phyloP scores from a whole-genome alignment of 192 early-diverging fungal species.

The Dissophora globulifera region DNA sequence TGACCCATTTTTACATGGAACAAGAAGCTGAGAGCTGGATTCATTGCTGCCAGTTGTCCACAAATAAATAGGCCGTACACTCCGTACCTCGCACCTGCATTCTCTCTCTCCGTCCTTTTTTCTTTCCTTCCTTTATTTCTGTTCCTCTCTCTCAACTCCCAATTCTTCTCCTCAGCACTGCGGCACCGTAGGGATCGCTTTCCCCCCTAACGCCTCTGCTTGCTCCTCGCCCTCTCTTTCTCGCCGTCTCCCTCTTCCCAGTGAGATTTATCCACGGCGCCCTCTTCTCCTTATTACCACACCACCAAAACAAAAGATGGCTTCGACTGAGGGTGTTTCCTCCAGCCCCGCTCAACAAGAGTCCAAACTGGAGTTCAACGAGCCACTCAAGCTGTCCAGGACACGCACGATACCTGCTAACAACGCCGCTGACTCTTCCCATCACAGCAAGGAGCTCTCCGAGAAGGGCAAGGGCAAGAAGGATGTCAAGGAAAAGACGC shows the following conservation, averaged over 20 bases:
- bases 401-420: conserved; percentile 13
- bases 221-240: not conserved
- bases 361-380: conserved; percentile 40
- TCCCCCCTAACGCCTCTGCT: not conserved
- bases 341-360: not conserved
- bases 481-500: conserved; percentile 40
- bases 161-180: not conserved
- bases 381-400: conserved; percentile 45
- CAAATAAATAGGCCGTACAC: not conserved
- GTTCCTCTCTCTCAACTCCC: not conserved
- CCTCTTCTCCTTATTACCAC: not conserved
- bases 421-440: no score
- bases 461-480: conserved; percentile 20
- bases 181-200: not conserved
- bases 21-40: no score
- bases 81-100: not conserved
- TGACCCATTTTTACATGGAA: no score
- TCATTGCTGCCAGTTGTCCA: not conserved
- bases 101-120: not conserved
- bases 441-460: not conserved
- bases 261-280: no score
- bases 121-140: not conserved
- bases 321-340: not conserved
- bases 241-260: no score
- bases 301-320: conserved; percentile 3